Base-by-base conservation (phyloP, 495 filamentous ascomycete genomes). In the Penicillium parvum region DNA sequence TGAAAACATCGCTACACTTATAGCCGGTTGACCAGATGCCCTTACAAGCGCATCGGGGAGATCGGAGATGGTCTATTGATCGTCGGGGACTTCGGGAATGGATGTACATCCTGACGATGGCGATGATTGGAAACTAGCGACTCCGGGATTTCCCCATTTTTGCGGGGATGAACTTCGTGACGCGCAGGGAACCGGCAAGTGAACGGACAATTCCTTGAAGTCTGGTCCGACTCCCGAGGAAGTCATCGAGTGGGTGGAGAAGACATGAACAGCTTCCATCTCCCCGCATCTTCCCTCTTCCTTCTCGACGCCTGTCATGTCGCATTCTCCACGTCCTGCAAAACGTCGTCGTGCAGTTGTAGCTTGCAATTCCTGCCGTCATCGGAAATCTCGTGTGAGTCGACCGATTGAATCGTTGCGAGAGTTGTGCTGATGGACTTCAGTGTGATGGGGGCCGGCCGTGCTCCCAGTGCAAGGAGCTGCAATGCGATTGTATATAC, bases 401-500 rank as follows among this genome's bases (percentile, higher is more conserved):
- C 0, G 12, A 4, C 7, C 10, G 11, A 1, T 5, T 14, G 10
- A 3, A 2, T 2, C 28, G 5, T 5, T 16, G n/a, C n/a, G n/a
- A 1, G 28, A 10, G 12, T 5, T 6, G 3, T 1, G 16, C 12
- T 30, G 16, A 30, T 10, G 28, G 16, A 15, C n/a, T 15, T n/a
- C 28, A 30, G 28, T 76, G 72, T 32, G 70, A 75, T 52, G 69
- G 72, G n/a, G 43, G 41, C 10, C 56, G 71, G n/a, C 72, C 72
- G 7, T 76, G 72, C 39, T 58, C 56, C 30, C 55, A 58, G 36
- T 75, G 72, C 36, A 30, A 27, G 40, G 65, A 73, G 14, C 43
- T 75, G 19, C 65, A 63, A 14, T 68, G 68, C 41, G 71, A 73
- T 7, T 76, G 72, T 49, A 47, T 70, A 3, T 76, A 76, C 50